phyloP scores from a whole-genome alignment of 2,329 filamentous ascomycete species.

The Cercospora nicotianae region DNA sequence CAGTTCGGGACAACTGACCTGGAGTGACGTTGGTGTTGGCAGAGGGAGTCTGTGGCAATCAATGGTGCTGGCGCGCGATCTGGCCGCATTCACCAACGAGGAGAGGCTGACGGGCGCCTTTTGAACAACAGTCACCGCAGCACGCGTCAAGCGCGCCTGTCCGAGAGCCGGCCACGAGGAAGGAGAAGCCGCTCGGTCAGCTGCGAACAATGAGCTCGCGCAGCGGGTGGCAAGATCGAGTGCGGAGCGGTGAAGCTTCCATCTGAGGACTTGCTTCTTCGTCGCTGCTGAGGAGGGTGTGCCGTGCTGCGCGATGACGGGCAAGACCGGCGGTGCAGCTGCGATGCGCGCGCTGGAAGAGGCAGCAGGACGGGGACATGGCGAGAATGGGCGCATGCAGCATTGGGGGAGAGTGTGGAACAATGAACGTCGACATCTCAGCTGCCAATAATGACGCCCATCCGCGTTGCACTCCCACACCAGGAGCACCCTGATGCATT shows the following conservation, averaged over 20 bases:
- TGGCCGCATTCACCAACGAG: background rate
- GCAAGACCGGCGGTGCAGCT: background rate
- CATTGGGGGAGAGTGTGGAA: background rate
- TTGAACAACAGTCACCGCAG: background rate
- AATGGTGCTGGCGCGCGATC: background rate
- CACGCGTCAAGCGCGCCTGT: background rate
- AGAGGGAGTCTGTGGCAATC: background rate
- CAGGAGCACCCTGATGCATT: background rate
- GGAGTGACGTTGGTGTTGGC: constrained; percentile 2
- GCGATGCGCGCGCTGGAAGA: background rate
- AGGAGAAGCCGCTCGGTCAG: background rate
- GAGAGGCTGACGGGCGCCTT: background rate
- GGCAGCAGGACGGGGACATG: background rate
- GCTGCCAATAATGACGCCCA: background rate
- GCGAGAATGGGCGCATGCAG: constrained; percentile 2
- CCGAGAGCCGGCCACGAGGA: background rate
- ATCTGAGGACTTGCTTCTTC: background rate
- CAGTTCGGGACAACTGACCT: constrained; percentile 3
- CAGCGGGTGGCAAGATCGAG: background rate
- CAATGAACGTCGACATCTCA: background rate
- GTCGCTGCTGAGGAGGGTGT: background rate
- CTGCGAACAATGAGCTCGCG: background rate
- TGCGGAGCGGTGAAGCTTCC: constrained; percentile 1
- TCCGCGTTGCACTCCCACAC: background rate
- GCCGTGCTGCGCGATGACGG: background rate